Conservation (phyloP, 768 basidiomycete genomes). For the Trichaptum fuscoviolaceum region DNA sequence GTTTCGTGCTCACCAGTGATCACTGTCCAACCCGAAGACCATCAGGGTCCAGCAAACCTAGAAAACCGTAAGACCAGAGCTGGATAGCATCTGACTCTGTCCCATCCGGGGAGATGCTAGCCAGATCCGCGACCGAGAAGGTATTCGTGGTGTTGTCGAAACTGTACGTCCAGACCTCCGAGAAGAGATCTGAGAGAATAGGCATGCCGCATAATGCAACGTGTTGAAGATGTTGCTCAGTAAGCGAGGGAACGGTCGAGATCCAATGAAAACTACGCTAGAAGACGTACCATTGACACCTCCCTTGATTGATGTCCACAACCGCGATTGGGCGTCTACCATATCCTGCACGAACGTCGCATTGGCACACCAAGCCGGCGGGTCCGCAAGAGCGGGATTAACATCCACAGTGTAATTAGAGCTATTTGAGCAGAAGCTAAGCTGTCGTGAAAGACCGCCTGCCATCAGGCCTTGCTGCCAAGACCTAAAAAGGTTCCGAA, state of each 20-base stretch:
- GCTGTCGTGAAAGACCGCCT: constrained; percentile 33
- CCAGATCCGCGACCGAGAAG: constrained; percentile 36
- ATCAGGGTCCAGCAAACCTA: constrained; percentile 31
- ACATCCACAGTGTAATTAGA: constrained; percentile 20
- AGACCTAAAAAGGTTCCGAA: constrained; percentile 19
- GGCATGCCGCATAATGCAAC: background rate
- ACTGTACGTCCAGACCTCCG: constrained; percentile 37
- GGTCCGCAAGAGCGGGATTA: constrained; percentile 10
- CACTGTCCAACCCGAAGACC: background rate
- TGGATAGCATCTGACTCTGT: constrained; percentile 41
- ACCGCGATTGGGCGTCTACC: constrained; percentile 28
- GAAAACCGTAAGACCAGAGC: constrained; percentile 39
- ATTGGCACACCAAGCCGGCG: constrained; percentile 35
- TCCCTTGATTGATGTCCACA: constrained; percentile 36
- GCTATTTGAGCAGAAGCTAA: constrained; percentile 27
- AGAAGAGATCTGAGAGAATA: constrained; percentile 28
- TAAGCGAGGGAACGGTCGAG: background rate
- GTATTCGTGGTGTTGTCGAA: constrained; percentile 29
- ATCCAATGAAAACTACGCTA: background rate
- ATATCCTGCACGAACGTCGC: constrained; percentile 26
- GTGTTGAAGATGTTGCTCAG: background rate
- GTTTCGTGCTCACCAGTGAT: background rate
- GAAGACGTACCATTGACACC: constrained; percentile 23
- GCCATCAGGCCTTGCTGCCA: constrained; percentile 45
- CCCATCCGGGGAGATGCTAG: constrained; percentile 31